Base-by-base conservation (phyloP, 2,329 filamentous ascomycete species). In the Colletotrichum musae region DNA sequence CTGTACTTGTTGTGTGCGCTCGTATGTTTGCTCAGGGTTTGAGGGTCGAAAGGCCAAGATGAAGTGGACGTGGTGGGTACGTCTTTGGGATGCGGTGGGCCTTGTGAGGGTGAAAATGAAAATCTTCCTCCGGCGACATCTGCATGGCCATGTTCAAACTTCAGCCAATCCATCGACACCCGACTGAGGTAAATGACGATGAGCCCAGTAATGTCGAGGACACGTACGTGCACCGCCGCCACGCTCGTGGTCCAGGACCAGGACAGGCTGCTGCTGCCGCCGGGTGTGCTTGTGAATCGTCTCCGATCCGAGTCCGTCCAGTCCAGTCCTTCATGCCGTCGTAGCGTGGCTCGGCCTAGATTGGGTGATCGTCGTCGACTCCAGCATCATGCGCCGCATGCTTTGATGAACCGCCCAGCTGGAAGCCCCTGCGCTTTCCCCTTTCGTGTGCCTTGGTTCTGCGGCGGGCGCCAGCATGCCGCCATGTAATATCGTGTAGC, bases 181-280 rank as follows among this genome's bases (percentile, higher is more conserved):
- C 52, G 18, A 53, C 52, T 15, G 56, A 60, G 39, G 36, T 60
- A 66, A 54, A 43, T 66, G 66, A 69, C 21, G 43, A 66, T 57
- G 62, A 60, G 56, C 66, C 50, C 56, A 56, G 18, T 36, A 66
- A 66, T 59, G 56, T 57, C 51, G 5, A 36, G 18, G 39, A 58
- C 41, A 32, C 41, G 60, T 53, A 59, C 50, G 39, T 62, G 62
- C 59, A 13, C 41, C 41, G 16, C 41, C 41, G 41, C 41, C 13
- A 43, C 32, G 32, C 32, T 36, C 32, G 32, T 36, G 32, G 10
- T 10, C 32, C 32, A 36, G 32, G 32, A 36, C 32, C 32, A 36
- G 32, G 32, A 36, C 10, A 10, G 32, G 10, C 32, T 36, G 32
- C 32, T 36, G 32, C 32, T 36, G 32, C 32, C 10, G 32, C 32